These are phyloP conservation scores for Trametes gibbosa DNA, from an alignment of 768 basidiomycete species.

Conservation along the genomic window DNA sequence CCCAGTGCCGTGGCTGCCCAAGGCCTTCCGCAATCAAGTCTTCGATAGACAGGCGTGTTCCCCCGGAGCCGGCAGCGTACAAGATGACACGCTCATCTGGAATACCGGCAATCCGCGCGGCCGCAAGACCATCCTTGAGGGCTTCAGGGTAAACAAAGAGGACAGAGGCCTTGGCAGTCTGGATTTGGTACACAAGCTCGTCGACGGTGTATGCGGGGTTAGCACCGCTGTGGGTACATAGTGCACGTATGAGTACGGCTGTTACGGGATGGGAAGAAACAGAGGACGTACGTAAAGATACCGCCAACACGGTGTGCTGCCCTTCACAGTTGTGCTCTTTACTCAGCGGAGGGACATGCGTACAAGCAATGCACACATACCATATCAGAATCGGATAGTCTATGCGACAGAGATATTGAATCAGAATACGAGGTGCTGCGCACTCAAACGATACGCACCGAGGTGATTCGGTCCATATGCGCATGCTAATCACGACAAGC, in stretches of 20 bases:
- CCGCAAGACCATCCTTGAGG: slow-evolving; percentile 23
- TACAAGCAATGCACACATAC: slow-evolving; percentile 6
- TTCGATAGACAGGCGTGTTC: slow-evolving; percentile 38
- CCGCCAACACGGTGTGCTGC: slow-evolving; percentile 56
- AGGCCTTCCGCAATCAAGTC: slow-evolving; percentile 52
- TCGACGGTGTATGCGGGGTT: slow-evolving; percentile 32
- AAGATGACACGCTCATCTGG: slow-evolving; percentile 23
- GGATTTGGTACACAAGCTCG: slow-evolving; percentile 32
- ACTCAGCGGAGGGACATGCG: too few relatives aligned
- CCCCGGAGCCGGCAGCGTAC: slow-evolving; percentile 19
- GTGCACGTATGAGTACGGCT: not conserved
- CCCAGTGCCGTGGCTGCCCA: slow-evolving; percentile 35
- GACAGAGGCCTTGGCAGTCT: slow-evolving; percentile 23
- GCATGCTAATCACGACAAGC: slow-evolving; percentile 41
- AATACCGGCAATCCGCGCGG: slow-evolving; percentile 25
- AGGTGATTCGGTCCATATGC: slow-evolving; percentile 68
- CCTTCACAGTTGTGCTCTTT: slow-evolving; percentile 17
- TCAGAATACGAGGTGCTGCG: not conserved
- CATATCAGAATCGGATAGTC: slow-evolving; percentile 28
- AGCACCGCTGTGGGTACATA: slow-evolving; percentile 28
- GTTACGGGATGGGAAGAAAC: too few relatives aligned
- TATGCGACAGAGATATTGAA: not conserved
- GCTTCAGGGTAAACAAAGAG: slow-evolving; percentile 26
- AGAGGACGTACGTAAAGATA: slow-evolving; percentile 49
- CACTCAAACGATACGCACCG: slow-evolving; percentile 26